phyloP scores from a whole-genome alignment of 2,329 filamentous ascomycete genomes.

The Mariannaea elegans region DNA sequence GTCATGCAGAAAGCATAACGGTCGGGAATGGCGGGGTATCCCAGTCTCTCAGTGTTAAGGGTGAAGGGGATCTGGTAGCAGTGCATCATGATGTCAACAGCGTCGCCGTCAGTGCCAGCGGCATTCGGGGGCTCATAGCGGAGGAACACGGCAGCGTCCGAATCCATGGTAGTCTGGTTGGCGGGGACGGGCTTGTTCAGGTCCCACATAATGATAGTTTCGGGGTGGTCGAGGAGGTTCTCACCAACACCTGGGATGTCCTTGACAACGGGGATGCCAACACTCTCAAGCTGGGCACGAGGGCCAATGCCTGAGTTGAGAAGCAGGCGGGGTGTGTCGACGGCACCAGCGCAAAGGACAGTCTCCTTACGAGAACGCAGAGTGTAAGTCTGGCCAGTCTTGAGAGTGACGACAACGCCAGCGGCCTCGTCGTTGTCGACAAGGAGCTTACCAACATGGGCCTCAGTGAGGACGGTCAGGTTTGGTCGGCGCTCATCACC shows the following conservation, averaged over 20 bases:
- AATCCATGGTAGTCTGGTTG: constrained; percentile 91
- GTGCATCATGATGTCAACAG: constrained; percentile 94
- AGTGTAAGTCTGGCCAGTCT: constrained; percentile 60
- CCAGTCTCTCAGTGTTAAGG: constrained; percentile 83
- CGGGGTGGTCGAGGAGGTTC: constrained; percentile 69
- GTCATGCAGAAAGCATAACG: constrained; percentile 93
- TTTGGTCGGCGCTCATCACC: constrained; percentile 86
- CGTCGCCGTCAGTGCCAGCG: constrained; percentile 72
- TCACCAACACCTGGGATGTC: constrained; percentile 68
- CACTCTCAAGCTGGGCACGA: constrained; percentile 59
- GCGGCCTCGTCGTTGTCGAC: constrained; percentile 74
- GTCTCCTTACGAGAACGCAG: constrained; percentile 78
- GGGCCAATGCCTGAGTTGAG: constrained; percentile 67
- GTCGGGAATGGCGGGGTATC: constrained; percentile 70
- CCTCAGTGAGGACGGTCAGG: constrained; percentile 85
- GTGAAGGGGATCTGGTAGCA: constrained; percentile 96
- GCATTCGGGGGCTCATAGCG: constrained; percentile 79
- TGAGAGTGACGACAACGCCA: constrained; percentile 74
- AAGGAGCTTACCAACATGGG: constrained; percentile 86
- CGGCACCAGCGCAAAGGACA: constrained; percentile 80
- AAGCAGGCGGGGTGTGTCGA: constrained; percentile 79
- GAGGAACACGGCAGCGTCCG: constrained; percentile 87
- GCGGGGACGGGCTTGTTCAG: constrained; percentile 78
- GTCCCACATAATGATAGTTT: constrained; percentile 75
- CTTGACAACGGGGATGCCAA: constrained; percentile 64